A percentile compares a stretch with the other conserved stretches of the same genome.
phyloP scores from a whole-genome alignment of 1,284 basidiomycete genomes.

The Hortiboletus rubellus region DNA sequence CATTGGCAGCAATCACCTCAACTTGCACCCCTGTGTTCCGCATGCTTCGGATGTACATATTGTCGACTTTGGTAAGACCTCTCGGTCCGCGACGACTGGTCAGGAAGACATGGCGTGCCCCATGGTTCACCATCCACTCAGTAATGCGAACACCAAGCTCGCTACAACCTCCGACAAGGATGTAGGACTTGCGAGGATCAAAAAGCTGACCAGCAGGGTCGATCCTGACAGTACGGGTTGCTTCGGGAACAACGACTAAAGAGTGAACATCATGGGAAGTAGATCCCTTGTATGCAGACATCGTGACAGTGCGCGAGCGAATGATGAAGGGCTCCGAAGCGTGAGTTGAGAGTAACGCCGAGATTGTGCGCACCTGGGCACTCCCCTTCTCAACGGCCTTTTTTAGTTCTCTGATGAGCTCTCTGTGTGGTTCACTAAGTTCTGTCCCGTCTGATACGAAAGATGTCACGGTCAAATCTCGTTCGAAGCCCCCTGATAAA shows the following conservation, averaged over 20 bases:
- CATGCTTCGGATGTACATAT: constrained; percentile 29
- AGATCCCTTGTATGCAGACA: constrained; percentile 10
- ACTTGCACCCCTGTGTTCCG: constrained; percentile 22
- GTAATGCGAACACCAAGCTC: constrained; percentile 35
- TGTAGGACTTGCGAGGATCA: constrained; percentile 33
- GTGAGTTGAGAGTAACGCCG: constrained; percentile 18
- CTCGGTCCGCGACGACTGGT: constrained; percentile 33
- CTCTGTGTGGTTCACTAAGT: background rate
- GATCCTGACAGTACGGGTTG: background rate
- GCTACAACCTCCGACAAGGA: constrained; percentile 33
- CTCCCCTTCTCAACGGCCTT: background rate
- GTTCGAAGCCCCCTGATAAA: too few species aligned
- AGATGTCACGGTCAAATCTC: background rate
- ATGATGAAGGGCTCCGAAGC: constrained; percentile 14
- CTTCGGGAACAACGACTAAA: constrained; percentile 19
- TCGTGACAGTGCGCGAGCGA: constrained; percentile 7
- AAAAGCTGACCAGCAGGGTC: too few species aligned
- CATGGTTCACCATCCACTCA: constrained; percentile 33
- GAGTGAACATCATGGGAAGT: constrained; percentile 2
- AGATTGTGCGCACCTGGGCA: constrained; percentile 11
- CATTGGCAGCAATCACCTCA: constrained; percentile 30
- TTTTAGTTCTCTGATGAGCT: constrained; percentile 9
- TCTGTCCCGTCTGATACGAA: background rate
- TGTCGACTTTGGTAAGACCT: constrained; percentile 28
- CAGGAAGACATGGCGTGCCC: constrained; percentile 33